Evolutionary conservation across 2,329 filamentous ascomycete species (phyloP).

Genomic region (Fusarium kyushuense): DNA sequence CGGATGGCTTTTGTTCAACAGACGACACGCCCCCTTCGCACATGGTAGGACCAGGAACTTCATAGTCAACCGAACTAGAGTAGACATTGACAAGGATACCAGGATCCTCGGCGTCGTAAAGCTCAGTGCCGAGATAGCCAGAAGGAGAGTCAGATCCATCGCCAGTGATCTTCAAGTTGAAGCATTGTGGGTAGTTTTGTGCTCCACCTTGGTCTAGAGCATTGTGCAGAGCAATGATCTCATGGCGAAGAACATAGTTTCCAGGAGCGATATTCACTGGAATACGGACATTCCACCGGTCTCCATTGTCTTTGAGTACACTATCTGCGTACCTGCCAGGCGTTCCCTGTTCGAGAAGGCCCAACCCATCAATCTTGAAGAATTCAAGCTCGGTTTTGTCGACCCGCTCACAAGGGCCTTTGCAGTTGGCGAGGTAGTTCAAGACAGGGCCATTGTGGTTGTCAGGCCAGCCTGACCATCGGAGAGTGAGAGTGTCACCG

Average conservation of each 20-base stretch:
- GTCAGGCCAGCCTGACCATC: conserved; percentile 63
- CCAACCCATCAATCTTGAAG: conserved; percentile 61
- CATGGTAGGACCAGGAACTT: conserved; percentile 51
- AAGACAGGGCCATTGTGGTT: conserved; percentile 62
- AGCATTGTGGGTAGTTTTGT: conserved; percentile 66
- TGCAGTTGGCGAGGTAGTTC: conserved; percentile 60
- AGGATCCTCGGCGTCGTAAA: conserved; percentile 53
- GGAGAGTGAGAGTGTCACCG: conserved; percentile 59
- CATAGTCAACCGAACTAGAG: conserved; percentile 44
- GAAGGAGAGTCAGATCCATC: conserved; percentile 51
- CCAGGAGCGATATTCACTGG: conserved; percentile 61
- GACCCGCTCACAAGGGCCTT: conserved; percentile 56
- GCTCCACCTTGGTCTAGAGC: conserved; percentile 58
- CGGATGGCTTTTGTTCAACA: conserved; percentile 44
- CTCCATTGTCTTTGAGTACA: conserved; percentile 63
- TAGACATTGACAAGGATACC: conserved; percentile 55
- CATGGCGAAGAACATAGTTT: conserved; percentile 67
- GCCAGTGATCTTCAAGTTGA: conserved; percentile 62
- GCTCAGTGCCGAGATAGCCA: conserved; percentile 52
- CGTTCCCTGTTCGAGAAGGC: conserved; percentile 53
- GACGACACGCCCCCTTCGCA: conserved; percentile 45
- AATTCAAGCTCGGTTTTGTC: conserved; percentile 59
- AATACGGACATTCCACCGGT: conserved; percentile 63
- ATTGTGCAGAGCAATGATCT: conserved; percentile 66
- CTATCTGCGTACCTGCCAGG: conserved; percentile 57